Conservation (phyloP, 176 grass and related monocot genomes). For the Rhipidocladum racemiflorum region DNA sequence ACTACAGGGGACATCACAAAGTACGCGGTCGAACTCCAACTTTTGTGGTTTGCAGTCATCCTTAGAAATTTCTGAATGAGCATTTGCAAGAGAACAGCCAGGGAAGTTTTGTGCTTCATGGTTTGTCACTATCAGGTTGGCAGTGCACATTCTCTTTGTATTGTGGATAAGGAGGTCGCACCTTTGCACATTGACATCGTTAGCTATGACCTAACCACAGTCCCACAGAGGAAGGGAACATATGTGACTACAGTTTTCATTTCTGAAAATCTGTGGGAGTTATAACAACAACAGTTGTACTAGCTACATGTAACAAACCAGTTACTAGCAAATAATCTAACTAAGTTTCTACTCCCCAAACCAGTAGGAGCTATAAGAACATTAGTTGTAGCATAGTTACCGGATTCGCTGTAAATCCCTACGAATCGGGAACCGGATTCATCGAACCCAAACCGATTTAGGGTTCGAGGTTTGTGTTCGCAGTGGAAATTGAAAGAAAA, state of each 20-base stretch:
- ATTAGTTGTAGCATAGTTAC: too few relatives aligned
- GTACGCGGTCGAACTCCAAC: constrained; percentile 67
- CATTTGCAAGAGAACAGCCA: constrained; percentile 42
- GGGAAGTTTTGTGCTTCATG: constrained; percentile 91
- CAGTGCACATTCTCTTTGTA: constrained; percentile 88
- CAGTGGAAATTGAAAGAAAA: too few relatives aligned
- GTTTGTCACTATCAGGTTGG: constrained; percentile 93
- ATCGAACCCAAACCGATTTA: too few relatives aligned
- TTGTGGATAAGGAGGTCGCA: constrained; percentile 92
- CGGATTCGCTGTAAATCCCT: too few relatives aligned
- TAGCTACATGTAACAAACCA: constrained; percentile 1
- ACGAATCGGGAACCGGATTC: too few relatives aligned
- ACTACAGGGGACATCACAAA: constrained; percentile 97
- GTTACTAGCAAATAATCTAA: background rate
- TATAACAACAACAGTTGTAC: background rate
- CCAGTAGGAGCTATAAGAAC: background rate
- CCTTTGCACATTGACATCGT: constrained; percentile 82
- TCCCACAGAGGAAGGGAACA: background rate
- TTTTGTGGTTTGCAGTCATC: constrained; percentile 17
- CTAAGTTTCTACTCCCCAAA: constrained; percentile 16
- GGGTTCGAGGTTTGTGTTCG: too few relatives aligned
- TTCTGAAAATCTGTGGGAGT: background rate
- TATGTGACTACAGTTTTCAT: background rate
- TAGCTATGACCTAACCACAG: constrained; percentile 72
- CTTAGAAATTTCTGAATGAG: constrained; percentile 14